phyloP scores from a whole-genome alignment of 106 monocot genomes.

The Agapanthus africanus region DNA sequence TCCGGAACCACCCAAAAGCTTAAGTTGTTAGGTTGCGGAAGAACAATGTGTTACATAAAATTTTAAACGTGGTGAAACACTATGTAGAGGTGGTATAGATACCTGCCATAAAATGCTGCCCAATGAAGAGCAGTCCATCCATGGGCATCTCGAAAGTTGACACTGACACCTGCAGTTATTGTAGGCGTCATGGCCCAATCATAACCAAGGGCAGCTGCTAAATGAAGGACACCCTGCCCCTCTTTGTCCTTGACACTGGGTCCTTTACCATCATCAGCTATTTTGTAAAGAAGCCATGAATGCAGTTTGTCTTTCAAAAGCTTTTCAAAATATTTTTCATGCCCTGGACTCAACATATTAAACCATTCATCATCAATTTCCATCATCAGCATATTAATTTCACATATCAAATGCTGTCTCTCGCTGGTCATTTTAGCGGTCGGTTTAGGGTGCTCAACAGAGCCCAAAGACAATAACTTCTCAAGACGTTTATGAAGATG shows the following conservation, averaged over 20 bases:
- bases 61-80: background rate
- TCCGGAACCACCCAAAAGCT: no score
- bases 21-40: no score
- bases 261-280: conserved; percentile 69
- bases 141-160: conserved; percentile 79
- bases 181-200: conserved; percentile 85
- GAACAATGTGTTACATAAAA: no score
- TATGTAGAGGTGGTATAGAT: conserved; percentile 1
- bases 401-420: conserved; percentile 33
- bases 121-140: conserved; percentile 99
- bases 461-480: conserved; percentile 44
- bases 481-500: conserved; percentile 60
- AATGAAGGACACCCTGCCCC: conserved; percentile 82
- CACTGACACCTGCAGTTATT: conserved; percentile 62
- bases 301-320: conserved; percentile 67
- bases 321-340: conserved; percentile 31
- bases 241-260: conserved; percentile 65
- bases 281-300: conserved; percentile 67
- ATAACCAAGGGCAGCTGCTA: conserved; percentile 88
- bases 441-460: conserved; percentile 13
- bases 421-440: conserved; percentile 7
- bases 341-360: conserved; percentile 17
- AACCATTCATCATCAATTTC: conserved; percentile 50
- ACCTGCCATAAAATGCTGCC: conserved; percentile 92
- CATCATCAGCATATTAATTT: conserved; percentile 45